Percentiles rank a stretch among this genome's conserved stretches.
phyloP scores from a whole-genome alignment of 1,284 basidiomycete species.

The Cryptococcus sp. region DNA sequence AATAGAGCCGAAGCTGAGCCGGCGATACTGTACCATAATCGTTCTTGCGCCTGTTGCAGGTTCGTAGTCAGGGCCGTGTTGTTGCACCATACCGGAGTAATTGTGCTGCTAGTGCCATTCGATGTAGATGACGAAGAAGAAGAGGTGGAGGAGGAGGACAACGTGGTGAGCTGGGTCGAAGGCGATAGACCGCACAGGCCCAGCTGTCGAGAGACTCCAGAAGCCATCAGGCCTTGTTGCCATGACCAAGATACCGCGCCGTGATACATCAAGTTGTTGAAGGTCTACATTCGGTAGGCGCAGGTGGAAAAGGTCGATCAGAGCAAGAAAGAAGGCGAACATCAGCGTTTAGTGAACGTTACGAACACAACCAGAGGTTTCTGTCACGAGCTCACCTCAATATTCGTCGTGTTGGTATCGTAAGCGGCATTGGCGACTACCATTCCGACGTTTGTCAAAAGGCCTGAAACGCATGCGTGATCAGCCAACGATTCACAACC shows the following conservation, averaged over 20 bases:
- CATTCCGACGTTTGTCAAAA: slow-evolving; percentile 57
- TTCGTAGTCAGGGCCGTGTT: slow-evolving; percentile 44
- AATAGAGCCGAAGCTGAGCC: slow-evolving; percentile 46
- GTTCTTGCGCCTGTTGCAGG: slow-evolving; percentile 48
- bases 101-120: slow-evolving; percentile 21
- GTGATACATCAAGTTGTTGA: slow-evolving; percentile 55
- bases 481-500: neutral
- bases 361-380: too few relatives aligned
- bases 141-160: neutral
- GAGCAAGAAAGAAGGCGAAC: too few relatives aligned
- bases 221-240: slow-evolving; percentile 57
- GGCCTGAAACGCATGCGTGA: slow-evolving; percentile 29
- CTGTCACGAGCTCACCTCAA: slow-evolving; percentile 29
- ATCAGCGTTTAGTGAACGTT: too few relatives aligned
- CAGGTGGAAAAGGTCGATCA: neutral
- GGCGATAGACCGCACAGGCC: slow-evolving; percentile 44
- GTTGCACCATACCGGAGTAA: slow-evolving; percentile 51
- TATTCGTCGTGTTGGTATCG: slow-evolving; percentile 51
- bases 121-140: neutral
- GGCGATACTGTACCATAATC: slow-evolving; percentile 54
- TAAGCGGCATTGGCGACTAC: slow-evolving; percentile 57
- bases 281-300: slow-evolving; percentile 12
- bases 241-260: slow-evolving; percentile 57
- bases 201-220: slow-evolving; percentile 53
- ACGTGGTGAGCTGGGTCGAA: slow-evolving; percentile 18